phyloP scores from a whole-genome alignment of 2,329 filamentous ascomycete species.

The Talaromyces atroroseus region DNA sequence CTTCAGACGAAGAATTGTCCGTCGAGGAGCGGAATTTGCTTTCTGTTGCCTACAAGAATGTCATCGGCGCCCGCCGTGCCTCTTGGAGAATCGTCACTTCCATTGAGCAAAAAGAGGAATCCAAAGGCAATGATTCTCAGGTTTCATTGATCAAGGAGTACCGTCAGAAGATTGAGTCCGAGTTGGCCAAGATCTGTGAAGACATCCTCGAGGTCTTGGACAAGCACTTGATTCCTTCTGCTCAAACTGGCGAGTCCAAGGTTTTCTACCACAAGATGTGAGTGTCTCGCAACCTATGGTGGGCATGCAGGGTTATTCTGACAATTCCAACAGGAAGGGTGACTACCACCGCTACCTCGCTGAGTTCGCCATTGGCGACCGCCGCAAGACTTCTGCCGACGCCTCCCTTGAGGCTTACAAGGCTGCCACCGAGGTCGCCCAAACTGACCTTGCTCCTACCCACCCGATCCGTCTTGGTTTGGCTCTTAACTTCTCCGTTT shows the following conservation, averaged over 20 bases:
- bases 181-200: constrained; percentile 97
- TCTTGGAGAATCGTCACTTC: constrained; percentile 99
- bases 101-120: constrained; percentile 99
- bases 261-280: constrained; percentile 99
- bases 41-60: constrained; percentile 99
- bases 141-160: constrained; percentile 92
- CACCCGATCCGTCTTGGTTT: constrained; percentile 91
- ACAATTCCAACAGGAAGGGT: constrained; percentile 69
- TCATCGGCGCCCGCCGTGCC: constrained; percentile 94
- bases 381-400: constrained; percentile 90
- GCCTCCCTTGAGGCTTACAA: constrained; percentile 98
- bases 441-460: constrained; percentile 82
- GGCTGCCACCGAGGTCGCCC: constrained; percentile 81
- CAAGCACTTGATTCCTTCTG: constrained; percentile 88
- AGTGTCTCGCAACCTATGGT: not conserved
- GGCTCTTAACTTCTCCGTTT: constrained; percentile 94
- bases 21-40: constrained; percentile 92
- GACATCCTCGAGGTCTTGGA: constrained; percentile 95
- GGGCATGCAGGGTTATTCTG: not conserved
- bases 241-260: constrained; percentile 96
- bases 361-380: constrained; percentile 90
- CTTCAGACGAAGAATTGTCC: constrained; percentile 72
- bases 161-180: constrained; percentile 95
- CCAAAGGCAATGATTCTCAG: constrained; percentile 95
- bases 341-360: constrained; percentile 99